These are phyloP conservation scores for Terana coerulea DNA, from an alignment of 768 basidiomycete species.

Conservation along the genomic window DNA sequence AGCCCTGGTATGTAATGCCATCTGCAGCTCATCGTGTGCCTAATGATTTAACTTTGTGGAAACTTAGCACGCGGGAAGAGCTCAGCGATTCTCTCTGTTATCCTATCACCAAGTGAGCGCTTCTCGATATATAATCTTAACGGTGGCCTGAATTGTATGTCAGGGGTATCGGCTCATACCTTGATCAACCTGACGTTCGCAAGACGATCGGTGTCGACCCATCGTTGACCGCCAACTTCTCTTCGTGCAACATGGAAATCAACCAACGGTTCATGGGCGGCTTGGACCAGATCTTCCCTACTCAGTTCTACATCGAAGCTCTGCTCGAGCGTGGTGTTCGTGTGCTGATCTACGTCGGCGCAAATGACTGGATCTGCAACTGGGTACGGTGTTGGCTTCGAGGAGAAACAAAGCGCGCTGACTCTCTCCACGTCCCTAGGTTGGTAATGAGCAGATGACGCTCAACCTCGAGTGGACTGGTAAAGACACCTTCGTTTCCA, in stretches of 20 bases:
- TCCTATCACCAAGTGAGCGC: conserved; percentile 34
- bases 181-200: conserved; percentile 55
- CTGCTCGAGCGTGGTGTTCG: conserved; percentile 51
- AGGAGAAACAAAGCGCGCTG: conserved; percentile 33
- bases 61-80: conserved; percentile 31
- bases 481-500: conserved; percentile 39
- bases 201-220: conserved; percentile 60
- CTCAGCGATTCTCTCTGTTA: conserved; percentile 51
- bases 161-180: conserved; percentile 52
- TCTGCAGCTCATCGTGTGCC: background rate
- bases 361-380: conserved; percentile 57
- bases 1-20: conserved; percentile 35
- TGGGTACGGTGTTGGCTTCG: conserved; percentile 29
- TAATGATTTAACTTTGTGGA: background rate
- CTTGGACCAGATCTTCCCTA: conserved; percentile 36
- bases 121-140: background rate
- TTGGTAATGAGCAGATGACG: conserved; percentile 64
- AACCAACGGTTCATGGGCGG: conserved; percentile 41
- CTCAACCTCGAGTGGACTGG: conserved; percentile 59
- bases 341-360: conserved; percentile 53
- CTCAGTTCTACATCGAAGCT: conserved; percentile 42
- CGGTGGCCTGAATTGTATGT: conserved; percentile 21
- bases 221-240: conserved; percentile 36
- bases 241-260: conserved; percentile 40
- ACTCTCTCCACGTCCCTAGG: conserved; percentile 18